Evolutionary conservation across 2,329 filamentous ascomycete genomes (phyloP).

Genomic region (Nigrospora oryzae): DNA sequence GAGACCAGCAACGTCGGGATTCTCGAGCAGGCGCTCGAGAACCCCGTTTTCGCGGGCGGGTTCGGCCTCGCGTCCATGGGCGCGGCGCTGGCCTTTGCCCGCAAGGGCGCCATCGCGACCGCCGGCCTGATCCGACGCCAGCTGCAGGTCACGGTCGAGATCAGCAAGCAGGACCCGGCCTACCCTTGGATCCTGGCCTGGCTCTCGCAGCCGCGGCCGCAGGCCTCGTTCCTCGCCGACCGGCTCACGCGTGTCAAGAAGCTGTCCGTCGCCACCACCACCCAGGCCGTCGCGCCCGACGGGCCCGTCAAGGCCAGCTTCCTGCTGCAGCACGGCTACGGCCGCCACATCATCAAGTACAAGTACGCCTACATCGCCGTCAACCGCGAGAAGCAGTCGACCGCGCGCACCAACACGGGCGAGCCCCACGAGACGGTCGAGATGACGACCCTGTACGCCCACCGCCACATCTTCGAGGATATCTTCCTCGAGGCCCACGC

Average conservation of each 20-base stretch:
- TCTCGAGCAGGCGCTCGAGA: constrained; percentile 52
- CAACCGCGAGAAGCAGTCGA: constrained; percentile 75
- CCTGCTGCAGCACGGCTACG: constrained; percentile 83
- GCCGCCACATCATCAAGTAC: constrained; percentile 80
- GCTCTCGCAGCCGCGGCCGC: constrained; percentile 75
- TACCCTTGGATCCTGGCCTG: constrained; percentile 93
- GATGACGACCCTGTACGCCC: constrained; percentile 82
- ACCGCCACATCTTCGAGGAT: constrained; percentile 82
- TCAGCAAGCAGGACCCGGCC: constrained; percentile 85
- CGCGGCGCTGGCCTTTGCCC: constrained; percentile 70
- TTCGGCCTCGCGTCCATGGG: constrained; percentile 88
- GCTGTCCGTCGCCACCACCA: constrained; percentile 46
- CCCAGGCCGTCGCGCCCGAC: constrained; percentile 45
- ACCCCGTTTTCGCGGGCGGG: constrained; percentile 61
- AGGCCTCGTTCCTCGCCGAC: constrained; percentile 49
- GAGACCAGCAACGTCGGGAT: too few species aligned
- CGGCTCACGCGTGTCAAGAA: constrained; percentile 53
- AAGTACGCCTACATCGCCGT: constrained; percentile 82
- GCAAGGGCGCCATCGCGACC: constrained; percentile 64
- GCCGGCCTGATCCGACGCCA: constrained; percentile 72
- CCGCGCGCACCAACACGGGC: constrained; percentile 72
- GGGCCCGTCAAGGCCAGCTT: constrained; percentile 73
- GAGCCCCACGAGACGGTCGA: constrained; percentile 92
- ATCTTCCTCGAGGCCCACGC: constrained; percentile 82
- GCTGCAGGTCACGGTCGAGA: constrained; percentile 90